A percentile compares a stretch with the other conserved stretches of the same genome.
Evolutionary conservation across 1,284 basidiomycete genomes (phyloP).

Genomic region (Trichosporon sp.): DNA sequence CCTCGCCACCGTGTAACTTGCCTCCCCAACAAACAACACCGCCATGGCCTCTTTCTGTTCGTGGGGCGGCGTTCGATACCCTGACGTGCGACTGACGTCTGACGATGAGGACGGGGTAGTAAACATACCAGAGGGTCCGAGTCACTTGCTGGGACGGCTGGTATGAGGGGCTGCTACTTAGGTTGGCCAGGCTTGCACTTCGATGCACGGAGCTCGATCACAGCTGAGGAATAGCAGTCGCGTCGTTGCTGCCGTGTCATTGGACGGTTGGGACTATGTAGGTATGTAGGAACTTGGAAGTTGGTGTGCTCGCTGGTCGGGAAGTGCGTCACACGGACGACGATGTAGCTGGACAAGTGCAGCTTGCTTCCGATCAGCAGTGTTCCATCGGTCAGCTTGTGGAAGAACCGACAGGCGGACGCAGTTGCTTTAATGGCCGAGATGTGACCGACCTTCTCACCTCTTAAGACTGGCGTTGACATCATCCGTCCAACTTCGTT

Average conservation of each 20-base stretch:
- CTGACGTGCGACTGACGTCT: not conserved
- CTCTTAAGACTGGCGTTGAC: not conserved
- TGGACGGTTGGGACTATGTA: too few species aligned
- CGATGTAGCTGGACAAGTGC: too few species aligned
- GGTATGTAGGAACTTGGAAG: too few species aligned
- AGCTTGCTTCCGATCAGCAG: too few species aligned
- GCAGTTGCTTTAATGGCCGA: conserved; percentile 1
- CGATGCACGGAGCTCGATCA: too few species aligned
- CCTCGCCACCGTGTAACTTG: not conserved
- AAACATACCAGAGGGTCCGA: not conserved
- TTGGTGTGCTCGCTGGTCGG: too few species aligned
- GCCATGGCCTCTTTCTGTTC: not conserved
- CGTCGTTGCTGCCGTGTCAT: too few species aligned
- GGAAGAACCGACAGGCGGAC: not conserved
- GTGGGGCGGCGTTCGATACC: conserved; percentile 3
- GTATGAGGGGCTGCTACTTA: too few species aligned
- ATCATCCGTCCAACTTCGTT: not conserved
- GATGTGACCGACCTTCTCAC: not conserved
- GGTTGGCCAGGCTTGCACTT: too few species aligned
- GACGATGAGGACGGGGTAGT: not conserved
- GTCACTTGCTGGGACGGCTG: not conserved
- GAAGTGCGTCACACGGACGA: too few species aligned
- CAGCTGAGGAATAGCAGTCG: too few species aligned
- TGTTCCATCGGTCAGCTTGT: not conserved
- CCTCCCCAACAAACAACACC: not conserved